Evolutionary conservation across 2,329 filamentous ascomycete species (phyloP), one percentile per base, ranked within the genome.

Genomic region (Trichoderma afroharzianum): DNA sequence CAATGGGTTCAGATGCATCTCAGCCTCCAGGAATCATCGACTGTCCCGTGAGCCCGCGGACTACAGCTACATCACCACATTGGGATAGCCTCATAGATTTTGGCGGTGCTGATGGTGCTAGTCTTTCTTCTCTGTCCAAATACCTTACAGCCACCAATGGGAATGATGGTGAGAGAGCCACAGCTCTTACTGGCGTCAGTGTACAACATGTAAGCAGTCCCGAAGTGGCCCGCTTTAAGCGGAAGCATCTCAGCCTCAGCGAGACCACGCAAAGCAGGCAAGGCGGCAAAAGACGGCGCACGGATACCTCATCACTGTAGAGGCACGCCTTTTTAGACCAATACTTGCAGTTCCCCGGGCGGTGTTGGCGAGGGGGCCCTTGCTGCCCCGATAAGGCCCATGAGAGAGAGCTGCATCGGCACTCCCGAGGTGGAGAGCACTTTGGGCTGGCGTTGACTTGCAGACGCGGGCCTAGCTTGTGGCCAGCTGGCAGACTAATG

Each of bases 391-490:
- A 69, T 62, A 69, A 69, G 57, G 57, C 57, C 67, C 57, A 50
- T 69, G 57, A 33, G 57, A 21, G 57, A 21, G n/a, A 58, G 67
- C 67, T 69, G 47, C 69, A 66, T 71, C 69, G 69, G 69, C 69
- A 67, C 69, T 67, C 69, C 69, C 69, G 69, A 64, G 63, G 61
- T 64, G 69, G 63, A 71, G 69, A 64, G 67, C 67, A 26, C 39
- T 21, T 33, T 62, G 62, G 67, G n/a, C 32, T 36, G 63, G 43
- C 32, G 62, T 61, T 71, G 69, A 71, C 69, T 71, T 71, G 69
- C 69, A 71, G 69, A 71, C 24, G 33, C 24, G 30, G 68, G 68
- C 36, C 18, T 61, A 70, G 33, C 68, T n/a, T 70, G 55, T 36
- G 26, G 43, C 63, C 63, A 57, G 63, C 50, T 67, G 50, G 47